Evolutionary conservation across 2,329 filamentous ascomycete genomes (phyloP).

Genomic region (Epichloe uncinata): DNA sequence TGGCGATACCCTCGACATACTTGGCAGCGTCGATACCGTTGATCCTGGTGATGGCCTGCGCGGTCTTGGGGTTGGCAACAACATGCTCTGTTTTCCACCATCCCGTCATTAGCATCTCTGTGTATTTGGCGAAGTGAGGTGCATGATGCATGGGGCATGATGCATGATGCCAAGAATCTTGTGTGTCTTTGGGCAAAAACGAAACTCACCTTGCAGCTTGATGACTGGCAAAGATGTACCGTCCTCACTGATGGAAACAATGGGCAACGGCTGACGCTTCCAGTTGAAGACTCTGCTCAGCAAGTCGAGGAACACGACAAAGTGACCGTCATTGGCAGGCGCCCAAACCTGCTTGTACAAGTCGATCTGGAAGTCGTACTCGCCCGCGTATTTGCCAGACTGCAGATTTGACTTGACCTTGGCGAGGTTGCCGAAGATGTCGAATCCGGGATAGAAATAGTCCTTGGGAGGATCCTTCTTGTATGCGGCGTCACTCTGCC

Average conservation of each 20-base stretch:
- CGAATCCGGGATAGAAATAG: slow-evolving; percentile 35
- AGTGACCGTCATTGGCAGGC: slow-evolving; percentile 50
- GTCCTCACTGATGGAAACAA: slow-evolving; percentile 28
- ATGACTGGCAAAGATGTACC: slow-evolving; percentile 10
- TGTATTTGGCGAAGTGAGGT: not conserved
- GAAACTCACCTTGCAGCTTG: slow-evolving; percentile 10
- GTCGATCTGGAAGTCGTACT: slow-evolving; percentile 41
- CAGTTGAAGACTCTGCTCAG: slow-evolving; percentile 7
- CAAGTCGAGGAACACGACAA: slow-evolving; percentile 18
- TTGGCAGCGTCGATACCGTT: slow-evolving; percentile 14
- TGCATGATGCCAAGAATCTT: not conserved
- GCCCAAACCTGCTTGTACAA: slow-evolving; percentile 37
- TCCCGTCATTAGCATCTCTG: not conserved
- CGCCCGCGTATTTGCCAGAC: slow-evolving; percentile 30
- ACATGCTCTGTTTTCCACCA: slow-evolving; percentile 8
- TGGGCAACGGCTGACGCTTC: slow-evolving; percentile 11
- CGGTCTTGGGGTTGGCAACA: slow-evolving; percentile 9
- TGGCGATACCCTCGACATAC: slow-evolving; percentile 11
- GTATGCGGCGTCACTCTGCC: slow-evolving; percentile 34
- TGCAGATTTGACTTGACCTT: slow-evolving; percentile 29
- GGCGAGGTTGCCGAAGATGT: slow-evolving; percentile 32
- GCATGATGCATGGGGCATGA: no score
- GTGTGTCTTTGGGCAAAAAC: not conserved
- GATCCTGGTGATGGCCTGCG: slow-evolving; percentile 13
- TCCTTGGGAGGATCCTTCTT: slow-evolving; percentile 36